phyloP scores from a whole-genome alignment of 2,329 filamentous ascomycete genomes.

The Neurospora sp. region DNA sequence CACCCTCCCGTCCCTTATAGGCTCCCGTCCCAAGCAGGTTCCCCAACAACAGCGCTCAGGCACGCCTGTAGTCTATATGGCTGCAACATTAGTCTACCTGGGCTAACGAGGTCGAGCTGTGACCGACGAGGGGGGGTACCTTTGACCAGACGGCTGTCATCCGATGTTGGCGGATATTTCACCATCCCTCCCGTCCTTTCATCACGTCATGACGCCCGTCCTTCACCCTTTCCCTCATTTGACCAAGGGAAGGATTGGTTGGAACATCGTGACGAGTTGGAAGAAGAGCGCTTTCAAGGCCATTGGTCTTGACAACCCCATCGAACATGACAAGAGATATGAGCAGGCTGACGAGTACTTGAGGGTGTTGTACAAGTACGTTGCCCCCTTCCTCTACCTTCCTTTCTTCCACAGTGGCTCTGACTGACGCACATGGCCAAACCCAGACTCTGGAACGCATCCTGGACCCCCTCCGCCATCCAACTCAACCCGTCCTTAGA shows the following conservation, averaged over 20 bases:
- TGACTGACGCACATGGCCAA: not conserved
- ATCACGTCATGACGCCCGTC: too few relatives aligned
- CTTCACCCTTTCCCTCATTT: conserved; percentile 30
- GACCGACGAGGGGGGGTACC: not conserved
- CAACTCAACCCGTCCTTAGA: conserved; percentile 35
- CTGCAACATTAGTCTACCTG: not conserved
- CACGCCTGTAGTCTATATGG: not conserved
- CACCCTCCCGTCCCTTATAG: not conserved
- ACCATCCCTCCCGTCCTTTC: not conserved
- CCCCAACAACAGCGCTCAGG: not conserved
- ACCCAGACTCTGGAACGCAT: conserved; percentile 33
- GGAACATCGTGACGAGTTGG: conserved; percentile 59
- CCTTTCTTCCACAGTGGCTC: not conserved
- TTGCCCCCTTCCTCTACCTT: not conserved
- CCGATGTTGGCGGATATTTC: not conserved
- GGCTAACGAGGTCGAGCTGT: not conserved
- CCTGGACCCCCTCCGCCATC: conserved; percentile 36
- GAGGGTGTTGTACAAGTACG: conserved; percentile 42
- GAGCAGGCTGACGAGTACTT: conserved; percentile 44
- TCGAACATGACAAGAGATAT: conserved; percentile 45
- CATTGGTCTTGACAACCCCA: conserved; percentile 42
- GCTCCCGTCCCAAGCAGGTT: not conserved
- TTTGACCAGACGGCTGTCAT: not conserved
- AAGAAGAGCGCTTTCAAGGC: conserved; percentile 50
- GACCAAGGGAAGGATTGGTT: conserved; percentile 50